A percentile compares a stretch with the other conserved stretches of the same genome.
These are phyloP conservation scores for Pyronema domesticum DNA, from an alignment of 495 filamentous ascomycete species.

Conservation along the genomic window DNA sequence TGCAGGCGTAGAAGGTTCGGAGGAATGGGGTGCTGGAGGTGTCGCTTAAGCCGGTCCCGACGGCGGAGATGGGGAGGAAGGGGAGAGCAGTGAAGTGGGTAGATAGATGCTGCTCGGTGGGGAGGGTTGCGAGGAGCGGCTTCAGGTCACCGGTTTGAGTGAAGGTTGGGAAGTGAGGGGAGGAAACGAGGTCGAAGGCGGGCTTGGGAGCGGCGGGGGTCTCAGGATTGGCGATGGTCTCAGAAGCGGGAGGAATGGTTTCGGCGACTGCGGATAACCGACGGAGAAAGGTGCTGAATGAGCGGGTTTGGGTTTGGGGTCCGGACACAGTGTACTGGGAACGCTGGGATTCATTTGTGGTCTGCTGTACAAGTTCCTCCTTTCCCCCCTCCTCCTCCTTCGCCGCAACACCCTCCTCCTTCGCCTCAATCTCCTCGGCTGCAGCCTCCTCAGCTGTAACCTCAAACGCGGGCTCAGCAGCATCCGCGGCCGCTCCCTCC, in stretches of 20 bases:
- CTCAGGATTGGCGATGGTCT: neutral
- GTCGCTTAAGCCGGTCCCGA: conserved; percentile 32
- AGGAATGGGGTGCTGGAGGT: conserved; percentile 34
- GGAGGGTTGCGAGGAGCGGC: neutral
- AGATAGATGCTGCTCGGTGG: neutral
- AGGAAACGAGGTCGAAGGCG: no score
- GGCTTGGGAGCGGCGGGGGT: neutral
- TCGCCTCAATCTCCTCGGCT: conserved; percentile 9
- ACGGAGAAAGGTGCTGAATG: conserved; percentile 4
- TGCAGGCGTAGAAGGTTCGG: conserved; percentile 29
- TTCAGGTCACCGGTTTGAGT: neutral
- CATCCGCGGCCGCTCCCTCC: conserved; percentile 8
- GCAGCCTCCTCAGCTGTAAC: conserved; percentile 10
- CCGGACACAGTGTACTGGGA: no score
- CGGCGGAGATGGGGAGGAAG: neutral
- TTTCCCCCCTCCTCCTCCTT: neutral
- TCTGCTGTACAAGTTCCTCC: neutral
- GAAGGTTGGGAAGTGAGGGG: neutral
- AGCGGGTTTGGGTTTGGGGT: conserved; percentile 2
- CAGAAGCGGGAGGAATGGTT: neutral
- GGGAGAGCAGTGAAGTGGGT: neutral
- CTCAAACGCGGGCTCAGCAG: conserved; percentile 9
- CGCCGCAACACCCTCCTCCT: conserved; percentile 4
- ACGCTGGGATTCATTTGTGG: no score
- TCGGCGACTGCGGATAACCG: neutral